These are phyloP conservation scores for Xylaria multiplex DNA, from an alignment of 2,329 filamentous ascomycete species.

Conservation along the genomic window DNA sequence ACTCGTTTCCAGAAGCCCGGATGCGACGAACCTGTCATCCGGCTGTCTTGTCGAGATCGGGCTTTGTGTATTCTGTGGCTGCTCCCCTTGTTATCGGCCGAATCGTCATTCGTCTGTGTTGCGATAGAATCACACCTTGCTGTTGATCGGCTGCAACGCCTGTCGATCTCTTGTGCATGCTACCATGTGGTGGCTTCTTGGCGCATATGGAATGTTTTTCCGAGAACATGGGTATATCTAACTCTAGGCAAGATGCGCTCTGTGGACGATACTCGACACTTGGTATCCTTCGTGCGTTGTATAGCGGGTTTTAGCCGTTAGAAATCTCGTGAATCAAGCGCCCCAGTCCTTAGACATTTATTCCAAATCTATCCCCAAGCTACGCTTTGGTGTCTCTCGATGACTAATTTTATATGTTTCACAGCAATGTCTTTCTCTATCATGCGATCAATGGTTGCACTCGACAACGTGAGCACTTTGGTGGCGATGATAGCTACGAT, in stretches of 20 bases:
- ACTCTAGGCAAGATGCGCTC: not conserved
- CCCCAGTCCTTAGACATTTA: no score
- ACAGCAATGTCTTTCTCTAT: not conserved
- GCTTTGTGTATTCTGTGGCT: not conserved
- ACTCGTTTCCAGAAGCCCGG: conserved; percentile 5
- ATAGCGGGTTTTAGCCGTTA: no score
- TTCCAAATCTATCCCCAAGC: no score
- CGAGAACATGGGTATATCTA: no score
- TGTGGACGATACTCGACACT: not conserved
- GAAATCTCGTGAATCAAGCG: no score
- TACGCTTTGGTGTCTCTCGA: not conserved
- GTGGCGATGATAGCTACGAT: not conserved
- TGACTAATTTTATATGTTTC: not conserved
- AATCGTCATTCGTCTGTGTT: not conserved
- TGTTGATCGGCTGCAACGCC: conserved; percentile 3
- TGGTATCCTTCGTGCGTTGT: not conserved
- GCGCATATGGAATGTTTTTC: not conserved
- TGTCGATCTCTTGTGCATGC: not conserved
- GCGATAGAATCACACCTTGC: not conserved
- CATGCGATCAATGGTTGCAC: not conserved
- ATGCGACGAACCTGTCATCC: conserved; percentile 11
- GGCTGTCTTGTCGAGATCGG: not conserved
- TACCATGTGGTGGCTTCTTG: not conserved
- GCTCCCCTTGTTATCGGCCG: not conserved
- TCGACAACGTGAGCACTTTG: not conserved